A percentile compares a stretch with the other conserved stretches of the same genome.
phyloP scores from a whole-genome alignment of 495 filamentous ascomycete species.

The Aspergillus wentii region DNA sequence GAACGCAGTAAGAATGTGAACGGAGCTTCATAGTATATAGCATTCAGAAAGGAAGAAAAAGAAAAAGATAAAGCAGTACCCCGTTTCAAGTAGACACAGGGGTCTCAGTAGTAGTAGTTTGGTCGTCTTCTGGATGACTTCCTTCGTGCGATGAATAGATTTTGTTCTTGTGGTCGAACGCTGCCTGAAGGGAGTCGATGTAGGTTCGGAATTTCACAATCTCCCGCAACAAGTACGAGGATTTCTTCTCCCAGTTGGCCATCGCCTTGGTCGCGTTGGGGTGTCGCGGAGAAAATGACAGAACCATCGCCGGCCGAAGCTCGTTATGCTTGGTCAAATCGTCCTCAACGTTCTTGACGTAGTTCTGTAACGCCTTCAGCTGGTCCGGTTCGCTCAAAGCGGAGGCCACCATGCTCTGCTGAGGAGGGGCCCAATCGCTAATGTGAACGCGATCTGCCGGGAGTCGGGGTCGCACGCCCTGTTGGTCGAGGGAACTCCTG shows the following conservation, averaged over 20 bases:
- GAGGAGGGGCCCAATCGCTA: constrained; percentile 89
- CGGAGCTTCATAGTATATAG: too few species aligned
- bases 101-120: not conserved
- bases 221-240: constrained; percentile 83
- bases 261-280: constrained; percentile 77
- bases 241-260: constrained; percentile 96
- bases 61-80: not conserved
- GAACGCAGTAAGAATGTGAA: too few species aligned
- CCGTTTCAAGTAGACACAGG: not conserved
- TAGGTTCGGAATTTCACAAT: constrained; percentile 96
- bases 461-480: constrained; percentile 58
- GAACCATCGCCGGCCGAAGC: constrained; percentile 73
- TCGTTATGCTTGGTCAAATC: constrained; percentile 86
- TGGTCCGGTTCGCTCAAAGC: constrained; percentile 75
- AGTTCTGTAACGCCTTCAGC: constrained; percentile 63
- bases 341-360: constrained; percentile 80
- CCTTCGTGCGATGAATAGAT: constrained; percentile 37
- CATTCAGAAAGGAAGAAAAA: not conserved
- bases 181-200: constrained; percentile 69
- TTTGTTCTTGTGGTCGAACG: constrained; percentile 52
- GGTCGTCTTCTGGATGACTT: constrained; percentile 7
- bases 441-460: constrained; percentile 85
- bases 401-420: constrained; percentile 81
- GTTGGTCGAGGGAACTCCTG: constrained; percentile 65
- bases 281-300: constrained; percentile 85